A percentile compares a stretch with the other conserved stretches of the same genome.
Evolutionary conservation across 2,329 filamentous ascomycete species (phyloP).

Genomic region (Fusarium chlamydosporum): DNA sequence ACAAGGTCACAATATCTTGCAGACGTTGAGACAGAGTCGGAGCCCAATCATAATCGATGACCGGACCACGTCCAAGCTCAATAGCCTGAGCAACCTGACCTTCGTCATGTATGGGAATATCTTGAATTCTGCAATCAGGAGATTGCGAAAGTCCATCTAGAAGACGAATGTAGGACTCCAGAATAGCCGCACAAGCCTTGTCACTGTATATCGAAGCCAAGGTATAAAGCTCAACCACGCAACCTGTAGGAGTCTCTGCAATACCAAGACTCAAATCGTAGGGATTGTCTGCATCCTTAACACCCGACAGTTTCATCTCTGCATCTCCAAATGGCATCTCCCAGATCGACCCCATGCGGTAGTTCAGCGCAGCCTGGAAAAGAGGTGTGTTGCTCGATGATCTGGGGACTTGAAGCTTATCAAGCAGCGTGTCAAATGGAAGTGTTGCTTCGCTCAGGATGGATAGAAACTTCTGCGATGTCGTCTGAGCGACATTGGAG

Average conservation of each 20-base stretch:
- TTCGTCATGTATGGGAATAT: background rate
- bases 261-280: constrained; percentile 1
- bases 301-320: background rate
- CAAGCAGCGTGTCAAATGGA: constrained; percentile 6
- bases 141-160: background rate
- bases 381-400: constrained; percentile 7
- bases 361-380: constrained; percentile 18
- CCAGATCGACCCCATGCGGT: constrained; percentile 1
- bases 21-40: background rate
- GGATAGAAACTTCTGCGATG: background rate
- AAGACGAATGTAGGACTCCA: background rate
- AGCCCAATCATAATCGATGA: background rate
- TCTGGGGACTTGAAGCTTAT: background rate
- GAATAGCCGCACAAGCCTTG: background rate
- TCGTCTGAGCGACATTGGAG: background rate
- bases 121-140: background rate
- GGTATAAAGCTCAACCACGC: background rate
- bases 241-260: background rate
- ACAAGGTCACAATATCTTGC: background rate
- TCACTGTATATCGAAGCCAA: background rate
- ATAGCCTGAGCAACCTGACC: background rate
- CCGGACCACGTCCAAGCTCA: background rate
- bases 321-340: background rate
- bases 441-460: background rate
- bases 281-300: background rate